Evolutionary conservation across 1,284 basidiomycete species (phyloP), one percentile per base, ranked within the genome.

Genomic region (Sanghuangporus weigelae): DNA sequence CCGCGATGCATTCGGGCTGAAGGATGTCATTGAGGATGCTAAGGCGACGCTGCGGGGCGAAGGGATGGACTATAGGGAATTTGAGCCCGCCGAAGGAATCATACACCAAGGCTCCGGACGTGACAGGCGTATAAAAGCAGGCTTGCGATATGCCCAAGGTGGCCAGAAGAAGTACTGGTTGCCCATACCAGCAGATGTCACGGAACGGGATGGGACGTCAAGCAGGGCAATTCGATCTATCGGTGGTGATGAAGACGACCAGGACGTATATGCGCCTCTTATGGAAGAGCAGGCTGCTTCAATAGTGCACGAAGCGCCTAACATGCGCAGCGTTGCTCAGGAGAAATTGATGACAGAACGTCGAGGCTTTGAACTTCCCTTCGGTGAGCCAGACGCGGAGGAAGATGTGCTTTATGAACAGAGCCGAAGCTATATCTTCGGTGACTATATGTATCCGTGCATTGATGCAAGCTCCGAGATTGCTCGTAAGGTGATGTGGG

Each of bases 1-100:
- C 67, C 82, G 92, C 2, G 96, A 99, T 70, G 87, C 93, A 0
- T 90, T 94, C 67, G 93, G 95, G 1, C 68, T 90, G 60, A 86
- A 87, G 67, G 97, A 99, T 71, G 92, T 99, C 39, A 77, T 93
- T 61, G 88, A 93, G 70, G 96, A 99, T 74, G 85, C 84, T 12
- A 87, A 92, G 67, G 80, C 86, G 12, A 99, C 96, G 0, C 78
- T 98, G 8, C 81, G 85, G 16, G 96, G 96, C 1, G 85, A 91
- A 67, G 93, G 95, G 1, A 95, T 98, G 81, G 92, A 93, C 57
- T 99, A 99, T 75, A 89, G 95, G 63, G 91, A 92, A 44, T 98
- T 96, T 72, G 96, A 99, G 72, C 96, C 96, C 0, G 93, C 91
- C 44, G 95, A 98, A 73, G 95, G 95, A 0, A 87, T 87, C 56